Evolutionary conservation across 805 yeast genomes (phyloP), one percentile per base, ranked within the genome.

Genomic region (Yarrowia sp.): DNA sequence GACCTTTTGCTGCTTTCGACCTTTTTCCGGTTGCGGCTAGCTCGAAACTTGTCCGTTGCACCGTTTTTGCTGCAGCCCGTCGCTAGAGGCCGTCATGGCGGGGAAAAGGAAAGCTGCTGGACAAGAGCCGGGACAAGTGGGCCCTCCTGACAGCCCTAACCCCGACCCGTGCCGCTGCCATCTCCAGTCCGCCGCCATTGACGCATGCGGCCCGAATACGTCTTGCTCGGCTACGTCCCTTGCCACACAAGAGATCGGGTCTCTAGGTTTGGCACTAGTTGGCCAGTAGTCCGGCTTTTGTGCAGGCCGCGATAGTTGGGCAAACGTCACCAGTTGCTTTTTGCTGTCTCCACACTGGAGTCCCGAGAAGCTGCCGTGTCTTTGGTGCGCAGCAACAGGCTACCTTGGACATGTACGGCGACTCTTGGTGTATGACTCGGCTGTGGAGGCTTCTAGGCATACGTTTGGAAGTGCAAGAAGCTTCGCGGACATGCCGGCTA

Each of bases 401-500:
- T 48, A 48, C 40, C 53, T 49, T 15, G 40, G 53, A 15, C 8
- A 49, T 49, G 53, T 49, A 49, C 19, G 32, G 42, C 7, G 32
- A 26, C 32, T 26, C 32, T 5, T 26, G 32, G 32, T 16, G 41
- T n/a, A 15, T 15, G 19, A 35, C 42, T 50, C 42, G 56, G 56
- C 56, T 16, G 56, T n/a, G 40, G 32, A 26, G 32, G 4, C 32
- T n/a, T 26, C 19, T 14, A 35, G 43, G 42, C 58, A 36, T 52
- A 36, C 56, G 36, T 50, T 50, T 50, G 36, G 36, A 40, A 22
- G 50, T 46, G 50, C 55, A 49, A 15, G 43, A 52, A 52, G 58
- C 58, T 52, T 52, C 58, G 58, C 58, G 43, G 58, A 52, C 58
- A 36, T 52, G 56, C 58, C 58, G 58, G 58, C 42, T 52, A 52